Conservation (phyloP, 108 stramenopile species). For the Aureococcus anophagefferens region DNA sequence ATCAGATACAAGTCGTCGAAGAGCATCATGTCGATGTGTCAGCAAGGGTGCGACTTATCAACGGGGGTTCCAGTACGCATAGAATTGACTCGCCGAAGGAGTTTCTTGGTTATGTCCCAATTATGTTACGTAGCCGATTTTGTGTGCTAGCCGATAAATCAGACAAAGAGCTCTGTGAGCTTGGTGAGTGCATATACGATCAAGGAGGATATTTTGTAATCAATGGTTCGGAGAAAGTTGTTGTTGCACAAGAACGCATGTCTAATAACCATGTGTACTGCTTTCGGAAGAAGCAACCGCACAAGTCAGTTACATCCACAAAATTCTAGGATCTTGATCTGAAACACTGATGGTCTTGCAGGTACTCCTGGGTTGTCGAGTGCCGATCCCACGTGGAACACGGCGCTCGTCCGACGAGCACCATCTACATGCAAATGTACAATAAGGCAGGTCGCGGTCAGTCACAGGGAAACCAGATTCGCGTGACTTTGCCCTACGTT, state of each 20-base stretch:
- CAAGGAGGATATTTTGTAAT: slow-evolving; percentile 99
- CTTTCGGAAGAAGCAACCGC: slow-evolving; percentile 89
- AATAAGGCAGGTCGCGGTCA: slow-evolving; percentile 74
- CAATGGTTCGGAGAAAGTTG: slow-evolving; percentile 97
- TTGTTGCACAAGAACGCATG: slow-evolving; percentile 97
- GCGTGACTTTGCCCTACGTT: slow-evolving; percentile 86
- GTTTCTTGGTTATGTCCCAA: slow-evolving; percentile 91
- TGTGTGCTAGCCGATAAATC: slow-evolving; percentile 87
- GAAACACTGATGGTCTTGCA: no score
- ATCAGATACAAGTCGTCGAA: no score
- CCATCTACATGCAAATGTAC: slow-evolving; percentile 94
- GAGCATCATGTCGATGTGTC: no score
- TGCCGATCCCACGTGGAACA: slow-evolving; percentile 81
- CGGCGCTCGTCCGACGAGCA: slow-evolving; percentile 66
- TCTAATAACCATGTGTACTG: slow-evolving; percentile 97
- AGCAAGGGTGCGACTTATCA: no score
- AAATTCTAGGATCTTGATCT: no score
- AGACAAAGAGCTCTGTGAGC: slow-evolving; percentile 85
- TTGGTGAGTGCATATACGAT: slow-evolving; percentile 98
- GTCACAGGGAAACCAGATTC: slow-evolving; percentile 89
- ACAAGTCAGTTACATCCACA: slow-evolving; percentile 35
- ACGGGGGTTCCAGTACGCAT: no score
- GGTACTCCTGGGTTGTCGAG: slow-evolving; percentile 87
- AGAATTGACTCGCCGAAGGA: slow-evolving; percentile 59
- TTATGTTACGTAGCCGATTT: slow-evolving; percentile 87